Conservation (phyloP, 2,329 filamentous ascomycete species). For the Trematosphaeria pertusa region DNA sequence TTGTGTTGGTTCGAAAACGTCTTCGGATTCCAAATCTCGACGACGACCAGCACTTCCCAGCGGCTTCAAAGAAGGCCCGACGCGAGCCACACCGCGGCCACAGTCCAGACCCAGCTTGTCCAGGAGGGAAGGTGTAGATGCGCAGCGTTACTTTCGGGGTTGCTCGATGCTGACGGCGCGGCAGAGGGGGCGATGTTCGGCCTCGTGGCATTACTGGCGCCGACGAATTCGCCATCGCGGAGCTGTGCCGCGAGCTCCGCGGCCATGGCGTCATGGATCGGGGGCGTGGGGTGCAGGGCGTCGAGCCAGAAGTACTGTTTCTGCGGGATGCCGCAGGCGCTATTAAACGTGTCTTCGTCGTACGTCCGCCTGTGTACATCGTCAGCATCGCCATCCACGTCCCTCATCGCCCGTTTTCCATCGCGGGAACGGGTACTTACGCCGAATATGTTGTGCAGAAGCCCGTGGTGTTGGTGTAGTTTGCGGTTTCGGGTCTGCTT, state of each 20-base stretch:
- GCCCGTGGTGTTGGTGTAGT: constrained; percentile 9
- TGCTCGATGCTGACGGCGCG: not conserved
- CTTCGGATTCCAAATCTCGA: too few species aligned
- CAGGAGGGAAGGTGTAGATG: too few species aligned
- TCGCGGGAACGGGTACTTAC: constrained; percentile 6
- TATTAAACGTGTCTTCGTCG: constrained; percentile 9
- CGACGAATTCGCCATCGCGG: not conserved
- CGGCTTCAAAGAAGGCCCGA: too few species aligned
- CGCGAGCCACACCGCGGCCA: too few species aligned
- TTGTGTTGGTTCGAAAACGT: too few species aligned
- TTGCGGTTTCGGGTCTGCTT: constrained; percentile 5
- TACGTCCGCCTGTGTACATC: constrained; percentile 1
- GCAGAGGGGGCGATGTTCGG: not conserved
- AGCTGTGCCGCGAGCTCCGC: constrained; percentile 7
- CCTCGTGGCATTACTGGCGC: not conserved
- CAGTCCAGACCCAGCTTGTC: too few species aligned
- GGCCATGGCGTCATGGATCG: constrained; percentile 12
- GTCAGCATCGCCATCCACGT: not conserved
- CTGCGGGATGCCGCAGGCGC: constrained; percentile 5
- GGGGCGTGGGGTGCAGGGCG: constrained; percentile 10
- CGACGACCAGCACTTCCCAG: too few species aligned
- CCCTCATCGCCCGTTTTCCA: too few species aligned
- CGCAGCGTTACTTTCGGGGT: not conserved
- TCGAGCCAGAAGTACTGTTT: constrained; percentile 12
- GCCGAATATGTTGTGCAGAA: constrained; percentile 5